Conservation (phyloP, 805 yeast genomes). For the Clavispora carvajalis region DNA sequence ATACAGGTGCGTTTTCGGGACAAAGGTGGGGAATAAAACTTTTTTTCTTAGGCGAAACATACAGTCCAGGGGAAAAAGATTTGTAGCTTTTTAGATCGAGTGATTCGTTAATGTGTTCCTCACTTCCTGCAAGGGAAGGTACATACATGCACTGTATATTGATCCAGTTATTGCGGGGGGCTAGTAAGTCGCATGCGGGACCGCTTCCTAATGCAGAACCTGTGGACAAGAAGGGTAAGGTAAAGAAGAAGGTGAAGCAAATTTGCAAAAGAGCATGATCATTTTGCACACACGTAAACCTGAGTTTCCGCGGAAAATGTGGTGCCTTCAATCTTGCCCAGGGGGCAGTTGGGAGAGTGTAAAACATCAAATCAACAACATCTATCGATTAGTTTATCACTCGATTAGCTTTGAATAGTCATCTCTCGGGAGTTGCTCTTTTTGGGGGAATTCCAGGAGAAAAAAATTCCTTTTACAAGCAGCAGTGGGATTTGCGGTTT, state of each 20-base stretch:
- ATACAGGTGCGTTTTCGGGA: neutral
- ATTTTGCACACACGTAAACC: neutral
- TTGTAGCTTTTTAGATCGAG: too few species aligned
- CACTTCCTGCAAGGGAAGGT: neutral
- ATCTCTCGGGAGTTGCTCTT: too few species aligned
- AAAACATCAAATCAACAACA: too few species aligned
- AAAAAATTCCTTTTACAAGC: too few species aligned
- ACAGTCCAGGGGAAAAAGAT: neutral
- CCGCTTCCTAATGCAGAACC: neutral
- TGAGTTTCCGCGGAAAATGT: too few species aligned
- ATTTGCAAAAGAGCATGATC: neutral
- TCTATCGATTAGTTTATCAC: too few species aligned
- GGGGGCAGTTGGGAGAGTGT: too few species aligned
- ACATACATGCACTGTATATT: neutral
- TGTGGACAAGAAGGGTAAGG: too few species aligned
- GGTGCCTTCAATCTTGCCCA: too few species aligned
- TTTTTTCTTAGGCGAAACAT: neutral
- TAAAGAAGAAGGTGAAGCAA: neutral
- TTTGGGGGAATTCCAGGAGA: too few species aligned
- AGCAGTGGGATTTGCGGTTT: too few species aligned
- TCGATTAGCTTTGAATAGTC: too few species aligned
- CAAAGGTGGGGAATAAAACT: neutral
- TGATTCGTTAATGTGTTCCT: neutral
- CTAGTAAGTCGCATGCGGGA: neutral
- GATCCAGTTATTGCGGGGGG: neutral